Conservation (phyloP, 805 yeast genomes). For the Yamadazyma sp. region DNA sequence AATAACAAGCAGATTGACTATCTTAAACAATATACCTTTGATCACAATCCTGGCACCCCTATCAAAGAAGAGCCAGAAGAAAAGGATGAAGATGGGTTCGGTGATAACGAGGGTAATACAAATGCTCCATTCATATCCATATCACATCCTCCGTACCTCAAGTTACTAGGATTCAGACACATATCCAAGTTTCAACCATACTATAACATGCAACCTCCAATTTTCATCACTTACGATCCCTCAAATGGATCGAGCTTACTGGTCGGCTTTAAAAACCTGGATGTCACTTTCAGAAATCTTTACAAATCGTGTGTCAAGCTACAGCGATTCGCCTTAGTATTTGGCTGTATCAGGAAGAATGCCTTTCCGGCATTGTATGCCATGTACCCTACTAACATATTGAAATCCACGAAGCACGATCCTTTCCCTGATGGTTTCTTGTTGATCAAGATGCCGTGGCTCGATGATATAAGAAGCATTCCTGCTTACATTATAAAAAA, state of each 20-base stretch:
- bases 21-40: slow-evolving; percentile 35
- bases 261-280: slow-evolving; percentile 59
- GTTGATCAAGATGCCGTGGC: slow-evolving; percentile 65
- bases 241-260: slow-evolving; percentile 31
- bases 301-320: slow-evolving; percentile 57
- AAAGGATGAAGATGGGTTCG: slow-evolving; percentile 15
- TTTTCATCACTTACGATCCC: slow-evolving; percentile 66
- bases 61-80: slow-evolving; percentile 12
- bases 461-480: slow-evolving; percentile 68
- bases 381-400: slow-evolving; percentile 51
- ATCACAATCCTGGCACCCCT: slow-evolving; percentile 21
- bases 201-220: slow-evolving; percentile 53
- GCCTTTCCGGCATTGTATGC: slow-evolving; percentile 59
- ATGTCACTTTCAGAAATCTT: slow-evolving; percentile 63
- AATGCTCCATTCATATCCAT: slow-evolving; percentile 18
- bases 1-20: slow-evolving; percentile 25
- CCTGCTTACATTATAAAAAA: slow-evolving; percentile 44
- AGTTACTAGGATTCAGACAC: slow-evolving; percentile 66
- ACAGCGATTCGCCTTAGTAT: slow-evolving; percentile 62
- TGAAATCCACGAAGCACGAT: slow-evolving; percentile 19
- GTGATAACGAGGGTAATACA: slow-evolving; percentile 18
- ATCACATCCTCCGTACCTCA: slow-evolving; percentile 49
- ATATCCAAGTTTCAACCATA: slow-evolving; percentile 45
- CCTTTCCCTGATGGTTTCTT: slow-evolving; percentile 69
- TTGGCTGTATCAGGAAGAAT: slow-evolving; percentile 61